Percentiles rank a stretch among this genome's conserved stretches.
These are phyloP conservation scores for Cryptosporidium xiaoi DNA, from an alignment of 169 alveolate genomes.

Conservation along the genomic window DNA sequence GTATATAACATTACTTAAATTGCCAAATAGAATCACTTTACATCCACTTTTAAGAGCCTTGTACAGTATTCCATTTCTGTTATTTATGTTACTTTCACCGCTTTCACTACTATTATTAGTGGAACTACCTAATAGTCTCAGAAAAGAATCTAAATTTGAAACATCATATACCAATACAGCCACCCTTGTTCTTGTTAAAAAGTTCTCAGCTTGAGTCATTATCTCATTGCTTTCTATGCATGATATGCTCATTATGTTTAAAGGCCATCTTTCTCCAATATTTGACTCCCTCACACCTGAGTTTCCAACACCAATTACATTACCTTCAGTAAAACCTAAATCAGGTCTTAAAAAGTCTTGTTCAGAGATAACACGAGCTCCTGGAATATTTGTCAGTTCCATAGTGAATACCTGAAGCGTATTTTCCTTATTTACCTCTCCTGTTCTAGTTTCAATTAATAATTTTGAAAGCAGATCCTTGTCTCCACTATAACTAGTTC, in stretches of 20 bases:
- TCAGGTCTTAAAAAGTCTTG: slow-evolving; percentile 7
- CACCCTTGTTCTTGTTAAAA: slow-evolving; percentile 53
- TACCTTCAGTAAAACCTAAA: not conserved
- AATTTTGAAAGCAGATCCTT: slow-evolving; percentile 7
- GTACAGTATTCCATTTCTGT: not conserved
- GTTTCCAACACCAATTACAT: not conserved
- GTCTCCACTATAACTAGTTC: slow-evolving; percentile 49
- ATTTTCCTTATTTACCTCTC: slow-evolving; percentile 15
- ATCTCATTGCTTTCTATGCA: slow-evolving; percentile 23
- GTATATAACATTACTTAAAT: slow-evolving; percentile 27
- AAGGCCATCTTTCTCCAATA: slow-evolving; percentile 71
- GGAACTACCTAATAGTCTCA: not conserved
- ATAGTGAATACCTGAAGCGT: slow-evolving; percentile 64
- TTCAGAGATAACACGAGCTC: slow-evolving; percentile 33
- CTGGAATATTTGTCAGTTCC: slow-evolving; percentile 57
- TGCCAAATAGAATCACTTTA: slow-evolving; percentile 58
- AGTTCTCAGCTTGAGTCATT: slow-evolving; percentile 24
- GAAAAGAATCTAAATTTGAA: slow-evolving; percentile 20
- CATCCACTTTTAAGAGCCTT: slow-evolving; percentile 47
- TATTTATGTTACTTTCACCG: not conserved
- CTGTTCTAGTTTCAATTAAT: slow-evolving; percentile 11
- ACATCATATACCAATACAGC: slow-evolving; percentile 60
- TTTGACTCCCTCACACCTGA: slow-evolving; percentile 42
- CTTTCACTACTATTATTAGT: not conserved
- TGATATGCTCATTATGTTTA: slow-evolving; percentile 50